A percentile compares a stretch with the other conserved stretches of the same genome.
These are phyloP conservation scores for Thelonectria discophora DNA, from an alignment of 2,329 filamentous ascomycete species.

Conservation along the genomic window DNA sequence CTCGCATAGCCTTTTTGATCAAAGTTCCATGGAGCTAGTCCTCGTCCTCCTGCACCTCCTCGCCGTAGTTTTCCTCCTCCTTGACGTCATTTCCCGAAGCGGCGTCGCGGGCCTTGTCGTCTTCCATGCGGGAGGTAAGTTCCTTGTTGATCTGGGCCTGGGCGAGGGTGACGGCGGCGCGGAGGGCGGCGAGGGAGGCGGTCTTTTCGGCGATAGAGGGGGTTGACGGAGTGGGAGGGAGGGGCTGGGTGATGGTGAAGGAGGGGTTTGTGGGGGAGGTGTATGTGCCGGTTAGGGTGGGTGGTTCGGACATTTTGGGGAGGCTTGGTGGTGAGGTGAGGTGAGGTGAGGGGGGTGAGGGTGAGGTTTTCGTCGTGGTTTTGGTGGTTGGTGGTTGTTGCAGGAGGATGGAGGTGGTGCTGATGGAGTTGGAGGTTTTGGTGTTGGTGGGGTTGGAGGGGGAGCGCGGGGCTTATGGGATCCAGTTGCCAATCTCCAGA, in stretches of 20 bases:
- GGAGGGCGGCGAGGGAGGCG: constrained; percentile 67
- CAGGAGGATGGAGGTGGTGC: background rate
- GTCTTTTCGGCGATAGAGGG: constrained; percentile 60
- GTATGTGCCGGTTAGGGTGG: constrained; percentile 61
- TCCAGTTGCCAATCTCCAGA: constrained; percentile 20
- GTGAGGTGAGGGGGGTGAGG: constrained; percentile 14
- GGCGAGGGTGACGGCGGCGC: constrained; percentile 63
- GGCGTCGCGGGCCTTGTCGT: constrained; percentile 67
- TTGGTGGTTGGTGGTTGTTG: background rate
- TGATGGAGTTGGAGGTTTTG: constrained; percentile 1
- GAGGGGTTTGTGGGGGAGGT: constrained; percentile 58
- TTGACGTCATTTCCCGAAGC: constrained; percentile 60
- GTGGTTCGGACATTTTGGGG: constrained; percentile 18
- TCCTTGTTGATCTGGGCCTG: constrained; percentile 75
- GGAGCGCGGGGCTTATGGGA: constrained; percentile 36
- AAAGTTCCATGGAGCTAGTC: no score
- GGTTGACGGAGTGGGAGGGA: constrained; percentile 47
- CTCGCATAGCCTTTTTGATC: background rate
- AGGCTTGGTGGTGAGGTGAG: background rate
- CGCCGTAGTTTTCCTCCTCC: constrained; percentile 84
- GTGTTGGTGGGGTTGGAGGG: constrained; percentile 8
- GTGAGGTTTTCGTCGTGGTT: constrained; percentile 24
- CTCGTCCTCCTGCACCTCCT: constrained; percentile 78
- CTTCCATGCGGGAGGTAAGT: constrained; percentile 77
- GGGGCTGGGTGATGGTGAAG: constrained; percentile 54